Conservation (phyloP, 352 stramenopile species). For the Phytophthora megakarya region DNA sequence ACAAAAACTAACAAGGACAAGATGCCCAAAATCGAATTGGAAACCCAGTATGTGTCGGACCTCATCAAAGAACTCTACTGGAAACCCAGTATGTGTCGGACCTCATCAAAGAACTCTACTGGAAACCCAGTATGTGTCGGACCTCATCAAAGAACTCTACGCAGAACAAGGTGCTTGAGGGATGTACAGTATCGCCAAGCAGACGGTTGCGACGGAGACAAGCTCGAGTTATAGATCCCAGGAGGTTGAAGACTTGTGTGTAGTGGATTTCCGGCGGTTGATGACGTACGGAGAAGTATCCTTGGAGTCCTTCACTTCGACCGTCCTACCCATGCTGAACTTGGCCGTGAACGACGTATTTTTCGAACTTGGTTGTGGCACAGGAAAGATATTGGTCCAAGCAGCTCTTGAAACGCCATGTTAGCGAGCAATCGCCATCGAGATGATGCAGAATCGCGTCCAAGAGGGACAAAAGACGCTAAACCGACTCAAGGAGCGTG, state of each 20-base stretch:
- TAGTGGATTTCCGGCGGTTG: constrained; percentile 69
- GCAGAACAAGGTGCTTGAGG: constrained; percentile 75
- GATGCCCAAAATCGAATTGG: too few relatives aligned
- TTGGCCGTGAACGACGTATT: constrained; percentile 75
- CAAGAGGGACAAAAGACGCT: constrained; percentile 60
- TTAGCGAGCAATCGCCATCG: constrained; percentile 69
- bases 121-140: constrained; percentile 41
- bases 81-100: too few relatives aligned
- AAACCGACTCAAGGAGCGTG: constrained; percentile 46
- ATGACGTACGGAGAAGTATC: constrained; percentile 87
- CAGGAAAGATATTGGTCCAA: constrained; percentile 82
- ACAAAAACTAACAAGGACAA: too few relatives aligned
- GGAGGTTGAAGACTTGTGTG: constrained; percentile 70
- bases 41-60: too few relatives aligned
- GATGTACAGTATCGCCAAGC: constrained; percentile 73
- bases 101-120: too few relatives aligned
- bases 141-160: constrained; percentile 66
- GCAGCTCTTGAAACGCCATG: constrained; percentile 73
- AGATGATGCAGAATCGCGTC: constrained; percentile 88
- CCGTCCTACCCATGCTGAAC: constrained; percentile 69
- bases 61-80: too few relatives aligned
- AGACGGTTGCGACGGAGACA: constrained; percentile 71
- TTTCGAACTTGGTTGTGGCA: constrained; percentile 84
- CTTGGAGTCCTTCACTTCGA: constrained; percentile 63
- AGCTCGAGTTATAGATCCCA: constrained; percentile 59